Base-by-base conservation (phyloP, 2,329 filamentous ascomycete genomes). In the Myrmaecium sp. region DNA sequence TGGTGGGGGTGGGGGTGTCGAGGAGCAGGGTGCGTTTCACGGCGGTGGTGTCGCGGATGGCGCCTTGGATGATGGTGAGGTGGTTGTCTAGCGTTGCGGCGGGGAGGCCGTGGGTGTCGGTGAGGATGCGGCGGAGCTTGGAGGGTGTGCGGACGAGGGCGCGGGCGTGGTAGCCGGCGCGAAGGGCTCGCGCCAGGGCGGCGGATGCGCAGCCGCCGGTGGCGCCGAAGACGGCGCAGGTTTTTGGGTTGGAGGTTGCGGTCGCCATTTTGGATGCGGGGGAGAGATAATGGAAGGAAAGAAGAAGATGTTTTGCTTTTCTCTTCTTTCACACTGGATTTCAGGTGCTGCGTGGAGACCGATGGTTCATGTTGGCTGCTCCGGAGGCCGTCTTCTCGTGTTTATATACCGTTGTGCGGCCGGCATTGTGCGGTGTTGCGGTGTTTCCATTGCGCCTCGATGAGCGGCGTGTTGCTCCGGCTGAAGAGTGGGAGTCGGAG, bases 171-270 rank as follows among this genome's bases (percentile, higher is more conserved):
- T 60, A 50, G 23, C 56, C 56, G 3, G 53, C 53, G 15, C 50
- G 43, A 21, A 67, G 49, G 4, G 60, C 45, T 12, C 44, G 41
- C 13, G 52, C 51, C 11, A 67, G 55, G 23, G 53, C 51, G 15
- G 52, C 38, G 23, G 55, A 47, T 18, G 54, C 50, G 33, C 54
- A 56, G 25, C 60, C 63, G 29, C 59, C 60, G 13, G 62, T 66
- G 14, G 61, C 59, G 24, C 63, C 63, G 34, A 66, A 55, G 46
- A 66, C 64, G 21, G 59, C 57, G 28, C 64, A 39, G 17, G 52
- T 57, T 25, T 31, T 42, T 9, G 34, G 42, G 8, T 33, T 33
- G 35, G 37, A 25, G 32, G 35, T 21, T 26, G 11, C 11, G 25
- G 27, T 31, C 33, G 36, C 37, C 20, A n/a, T 37, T 21, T 9